Base-by-base conservation (phyloP, 2,329 filamentous ascomycete species). In the Moelleriella libera region DNA sequence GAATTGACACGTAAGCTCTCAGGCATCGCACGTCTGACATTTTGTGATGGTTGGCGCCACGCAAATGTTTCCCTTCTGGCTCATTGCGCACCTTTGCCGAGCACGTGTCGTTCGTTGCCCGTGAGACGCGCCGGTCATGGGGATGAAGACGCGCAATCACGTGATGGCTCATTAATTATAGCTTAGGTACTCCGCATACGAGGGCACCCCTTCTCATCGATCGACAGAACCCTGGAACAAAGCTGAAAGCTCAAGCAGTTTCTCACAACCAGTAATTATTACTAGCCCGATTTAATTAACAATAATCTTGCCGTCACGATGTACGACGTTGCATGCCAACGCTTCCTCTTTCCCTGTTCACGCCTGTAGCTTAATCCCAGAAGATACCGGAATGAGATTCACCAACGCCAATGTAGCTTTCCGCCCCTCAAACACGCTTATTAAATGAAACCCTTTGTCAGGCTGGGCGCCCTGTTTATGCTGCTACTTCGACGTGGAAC, bases 391-490 rank as follows among this genome's bases (percentile, higher is more conserved):
- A 21, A 21, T 21, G 21, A 21, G 21, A 21, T 21, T 21, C 21
- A 21, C 21, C 21, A 21, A 21, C 21, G 21, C 21, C 21, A 21
- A 21, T 21, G 21, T 21, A 21, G 21, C 21, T 21, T 21, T 21
- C 21, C 21, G 21, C 21, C 21, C 21, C 21, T 21, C 21, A 21
- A 21, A 21, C 21, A 21, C 21, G 21, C 21, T 21, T 21, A 39
- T 50, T 29, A 50, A 32, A 51, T 51, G 8, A 88, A 88, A n/a
- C 84, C 84, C 66, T 88, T 88, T 43, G 80, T 87, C 62, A 86
- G 68, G 63, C 83, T 88, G 48, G 78, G 75, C 55, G 71, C 69
- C 59, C 79, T 72, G 51, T 69, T 73, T 64, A 82, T 65, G 63
- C 78, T 82, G 63, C 75, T 79, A 68, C 84, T 84, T 57, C 83